phyloP scores from a whole-genome alignment of 2,329 filamentous ascomycete species.

The Hypoxylon sp. region DNA sequence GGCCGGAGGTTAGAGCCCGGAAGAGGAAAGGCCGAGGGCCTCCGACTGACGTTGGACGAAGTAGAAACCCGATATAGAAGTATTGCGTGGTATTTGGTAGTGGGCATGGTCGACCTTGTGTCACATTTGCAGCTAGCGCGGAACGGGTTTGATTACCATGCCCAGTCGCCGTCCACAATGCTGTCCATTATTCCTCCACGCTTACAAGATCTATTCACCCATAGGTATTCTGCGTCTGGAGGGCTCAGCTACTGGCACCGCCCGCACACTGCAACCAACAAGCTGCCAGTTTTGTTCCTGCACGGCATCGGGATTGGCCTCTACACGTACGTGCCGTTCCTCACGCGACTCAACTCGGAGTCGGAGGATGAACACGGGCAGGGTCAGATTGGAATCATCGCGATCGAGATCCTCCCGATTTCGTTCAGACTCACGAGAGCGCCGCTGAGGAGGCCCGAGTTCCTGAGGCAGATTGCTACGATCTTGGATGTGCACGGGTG shows the following conservation, averaged over 20 bases:
- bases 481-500: slow-evolving; percentile 71
- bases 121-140: slow-evolving; percentile 61
- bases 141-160: slow-evolving; percentile 66
- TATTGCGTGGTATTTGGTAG: slow-evolving; percentile 72
- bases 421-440: slow-evolving; percentile 71
- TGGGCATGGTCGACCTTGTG: slow-evolving; percentile 67
- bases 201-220: slow-evolving; percentile 62
- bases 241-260: slow-evolving; percentile 75
- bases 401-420: slow-evolving; percentile 74
- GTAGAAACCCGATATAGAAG: slow-evolving; percentile 72
- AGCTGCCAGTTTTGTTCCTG: slow-evolving; percentile 74
- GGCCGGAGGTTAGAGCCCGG: slow-evolving; percentile 66
- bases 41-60: slow-evolving; percentile 76
- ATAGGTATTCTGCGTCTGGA: slow-evolving; percentile 61
- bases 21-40: slow-evolving; percentile 65
- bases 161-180: slow-evolving; percentile 56
- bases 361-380: slow-evolving; percentile 56
- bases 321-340: slow-evolving; percentile 70
- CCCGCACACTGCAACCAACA: slow-evolving; percentile 69
- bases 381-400: slow-evolving; percentile 72
- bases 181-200: slow-evolving; percentile 70
- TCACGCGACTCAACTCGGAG: slow-evolving; percentile 63
- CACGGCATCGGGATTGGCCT: slow-evolving; percentile 80
- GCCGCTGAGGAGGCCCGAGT: slow-evolving; percentile 64
- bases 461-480: slow-evolving; percentile 67